Evolutionary conservation across 2,329 filamentous ascomycete species (phyloP), one percentile per base, ranked within the genome.

Genomic region (Rutstroemia sp.): DNA sequence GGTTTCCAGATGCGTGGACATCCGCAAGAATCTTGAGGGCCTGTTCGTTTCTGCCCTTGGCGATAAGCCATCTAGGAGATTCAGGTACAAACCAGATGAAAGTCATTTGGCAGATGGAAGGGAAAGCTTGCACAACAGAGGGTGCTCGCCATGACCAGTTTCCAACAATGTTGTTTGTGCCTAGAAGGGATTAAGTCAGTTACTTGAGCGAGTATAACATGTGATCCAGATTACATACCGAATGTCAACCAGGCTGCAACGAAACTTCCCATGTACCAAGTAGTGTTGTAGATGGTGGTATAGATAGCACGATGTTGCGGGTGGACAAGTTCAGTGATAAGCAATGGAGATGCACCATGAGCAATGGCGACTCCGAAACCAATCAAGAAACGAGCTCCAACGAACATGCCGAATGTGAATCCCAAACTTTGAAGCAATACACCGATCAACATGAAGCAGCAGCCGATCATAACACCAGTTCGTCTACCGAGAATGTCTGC

Each of bases 1-100:
- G 52, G 57, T 75, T 61, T 42, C 72, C 72, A 50, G 68, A 61
- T 30, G 72, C 72, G 57, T 75, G 79, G 41, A 75, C 75, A 27
- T 78, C 73, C 23, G 73, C 72, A 5, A 83, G 63, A 42, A 80
- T 66, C 75, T 76, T 10, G 75, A 71, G 73, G 0, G 82, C 81
- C 66, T 88, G 79, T 30, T 88, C 83, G 76, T 84, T 86, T 0
- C 81, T 77, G 59, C 85, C 85, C 63, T 85, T 78, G 14, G 78
- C 78, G 6, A 87, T 86, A 4, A 89, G 74, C 86, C 44, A 80
- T 57, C 67, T 60, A 25, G 73, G 65, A 59, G 72, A 65, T 61
- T 73, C 71, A 25, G 71, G 71, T 12, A 73, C 68, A 25, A 70
- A 61, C 63, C 65, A 67, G n/a, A 67, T 65, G 23, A 62, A 59